Evolutionary conservation across 139 green algal species (phyloP).

Genomic region (Gonium pectorale): DNA sequence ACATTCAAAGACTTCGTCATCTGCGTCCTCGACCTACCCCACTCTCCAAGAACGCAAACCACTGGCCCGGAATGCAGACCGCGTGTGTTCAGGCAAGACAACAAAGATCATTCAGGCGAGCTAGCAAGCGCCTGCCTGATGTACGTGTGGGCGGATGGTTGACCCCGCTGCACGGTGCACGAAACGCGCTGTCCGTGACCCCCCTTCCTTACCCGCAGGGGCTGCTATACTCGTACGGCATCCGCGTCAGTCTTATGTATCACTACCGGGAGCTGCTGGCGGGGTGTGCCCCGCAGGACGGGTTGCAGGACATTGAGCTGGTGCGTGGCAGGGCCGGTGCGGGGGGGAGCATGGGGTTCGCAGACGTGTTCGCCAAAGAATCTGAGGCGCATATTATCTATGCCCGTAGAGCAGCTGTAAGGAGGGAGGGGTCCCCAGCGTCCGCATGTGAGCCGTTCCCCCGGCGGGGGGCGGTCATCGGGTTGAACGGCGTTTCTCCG

Average conservation of each 20-base stretch:
- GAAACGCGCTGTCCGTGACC: too few relatives aligned
- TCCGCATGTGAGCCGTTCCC: not conserved
- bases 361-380: not conserved
- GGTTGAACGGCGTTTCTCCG: not conserved
- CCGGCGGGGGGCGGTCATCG: not conserved
- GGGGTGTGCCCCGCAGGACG: slow-evolving; percentile 23
- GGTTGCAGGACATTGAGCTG: slow-evolving; percentile 32
- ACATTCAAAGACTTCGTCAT: not conserved
- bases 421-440: not conserved
- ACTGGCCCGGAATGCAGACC: too few relatives aligned
- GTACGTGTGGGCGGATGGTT: too few relatives aligned
- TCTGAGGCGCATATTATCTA: not conserved
- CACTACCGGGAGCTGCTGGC: slow-evolving; percentile 26
- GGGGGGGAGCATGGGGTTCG: not conserved
- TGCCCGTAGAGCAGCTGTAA: too few relatives aligned
- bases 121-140: too few relatives aligned
- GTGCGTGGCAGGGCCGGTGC: not conserved
- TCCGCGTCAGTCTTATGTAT: slow-evolving; percentile 12
- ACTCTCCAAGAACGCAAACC: not conserved
- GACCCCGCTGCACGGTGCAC: too few relatives aligned
- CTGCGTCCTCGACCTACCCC: not conserved
- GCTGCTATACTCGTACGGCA: slow-evolving; percentile 27
- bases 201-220: not conserved
- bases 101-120: too few relatives aligned
- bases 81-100: too few relatives aligned